Evolutionary conservation across 2,329 filamentous ascomycete species (phyloP), one percentile per base, ranked within the genome.

Genomic region (Fusarium camptoceras): DNA sequence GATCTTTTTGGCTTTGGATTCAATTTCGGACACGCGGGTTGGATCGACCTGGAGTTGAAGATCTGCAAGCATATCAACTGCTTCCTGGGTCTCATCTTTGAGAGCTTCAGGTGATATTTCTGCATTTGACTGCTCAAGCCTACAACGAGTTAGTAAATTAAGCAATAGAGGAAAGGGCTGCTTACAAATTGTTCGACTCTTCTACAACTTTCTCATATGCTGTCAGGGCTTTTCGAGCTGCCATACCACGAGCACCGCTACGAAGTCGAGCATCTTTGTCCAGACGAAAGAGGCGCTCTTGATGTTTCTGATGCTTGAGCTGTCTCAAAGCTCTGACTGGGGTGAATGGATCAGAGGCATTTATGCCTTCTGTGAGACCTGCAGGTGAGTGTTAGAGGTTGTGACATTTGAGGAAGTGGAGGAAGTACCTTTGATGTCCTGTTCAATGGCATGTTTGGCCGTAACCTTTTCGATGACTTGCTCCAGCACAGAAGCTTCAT

Each of bases 251-350:
- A 3, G 92, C 87, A 34, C 94, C 93, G 74, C 92, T 95, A 54
- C 92, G 84, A 42, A 94, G 81, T 43, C 88, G 84, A 10, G 93
- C 92, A 75, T 93, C 89, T 70, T 94, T 92, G 74, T 93, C 89
- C 1, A 90, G 86, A 22, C 90, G 85, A 59, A 92, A 92, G 5
- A 94, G 81, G 9, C 88, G 85, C 72, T 87, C 85, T 69, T 88
- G 85, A 39, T 92, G 82, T 24, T 88, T 84, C 66, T 89, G 85
- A 72, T 92, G 86, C 27, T 86, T 86, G 27, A 94, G 79, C 53
- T 83, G 83, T 22, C 92, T 86, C 37, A 92, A 82, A 0, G 89
- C 88, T 18, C 83, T 83, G 2, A 93, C 81, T 0, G 90, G 85
- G 1, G 85, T 86, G 60, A 88, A 82, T 0, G 86, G 78, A 71